These are phyloP conservation scores for Fusarium chuoi DNA, from an alignment of 2,329 filamentous ascomycete species.

Conservation along the genomic window DNA sequence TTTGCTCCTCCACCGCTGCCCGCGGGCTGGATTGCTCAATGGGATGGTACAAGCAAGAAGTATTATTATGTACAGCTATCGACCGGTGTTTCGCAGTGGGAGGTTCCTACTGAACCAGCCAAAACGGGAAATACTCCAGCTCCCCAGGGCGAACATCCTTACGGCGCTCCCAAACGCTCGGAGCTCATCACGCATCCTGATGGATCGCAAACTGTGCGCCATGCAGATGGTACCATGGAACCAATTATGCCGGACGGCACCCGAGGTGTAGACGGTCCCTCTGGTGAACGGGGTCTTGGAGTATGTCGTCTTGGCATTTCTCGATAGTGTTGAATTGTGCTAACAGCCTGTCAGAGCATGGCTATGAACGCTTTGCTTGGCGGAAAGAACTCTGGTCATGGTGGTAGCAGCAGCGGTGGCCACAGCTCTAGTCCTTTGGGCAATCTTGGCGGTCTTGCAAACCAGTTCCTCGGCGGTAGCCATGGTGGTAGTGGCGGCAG, in stretches of 20 bases:
- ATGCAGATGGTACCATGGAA: slow-evolving; percentile 70
- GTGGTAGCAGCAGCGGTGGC: slow-evolving; percentile 44
- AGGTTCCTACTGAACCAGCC: slow-evolving; percentile 73
- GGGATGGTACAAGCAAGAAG: slow-evolving; percentile 71
- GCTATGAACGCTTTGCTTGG: slow-evolving; percentile 69
- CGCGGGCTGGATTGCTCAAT: slow-evolving; percentile 75
- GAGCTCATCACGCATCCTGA: slow-evolving; percentile 71
- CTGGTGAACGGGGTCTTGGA: slow-evolving; percentile 71
- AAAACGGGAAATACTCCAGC: slow-evolving; percentile 70
- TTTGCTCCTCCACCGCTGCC: slow-evolving; percentile 70
- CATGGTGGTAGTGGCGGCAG: slow-evolving; percentile 40
- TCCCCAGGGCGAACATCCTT: slow-evolving; percentile 68
- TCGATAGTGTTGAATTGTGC: slow-evolving; percentile 4
- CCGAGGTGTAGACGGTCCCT: slow-evolving; percentile 61
- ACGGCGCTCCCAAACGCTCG: slow-evolving; percentile 64
- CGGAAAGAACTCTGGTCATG: slow-evolving; percentile 52
- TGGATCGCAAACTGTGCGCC: slow-evolving; percentile 69
- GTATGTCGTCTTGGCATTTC: slow-evolving; percentile 59
- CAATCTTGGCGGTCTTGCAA: slow-evolving; percentile 58
- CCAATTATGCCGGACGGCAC: slow-evolving; percentile 65
- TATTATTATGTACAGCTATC: slow-evolving; percentile 79
- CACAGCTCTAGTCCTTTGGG: slow-evolving; percentile 51
- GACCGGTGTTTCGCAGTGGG: slow-evolving; percentile 78
- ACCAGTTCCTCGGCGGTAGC: slow-evolving; percentile 57
- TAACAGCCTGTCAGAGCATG: slow-evolving; percentile 56